Evolutionary conservation across 2,329 filamentous ascomycete genomes (phyloP).

Genomic region (Fusarium chuoi): DNA sequence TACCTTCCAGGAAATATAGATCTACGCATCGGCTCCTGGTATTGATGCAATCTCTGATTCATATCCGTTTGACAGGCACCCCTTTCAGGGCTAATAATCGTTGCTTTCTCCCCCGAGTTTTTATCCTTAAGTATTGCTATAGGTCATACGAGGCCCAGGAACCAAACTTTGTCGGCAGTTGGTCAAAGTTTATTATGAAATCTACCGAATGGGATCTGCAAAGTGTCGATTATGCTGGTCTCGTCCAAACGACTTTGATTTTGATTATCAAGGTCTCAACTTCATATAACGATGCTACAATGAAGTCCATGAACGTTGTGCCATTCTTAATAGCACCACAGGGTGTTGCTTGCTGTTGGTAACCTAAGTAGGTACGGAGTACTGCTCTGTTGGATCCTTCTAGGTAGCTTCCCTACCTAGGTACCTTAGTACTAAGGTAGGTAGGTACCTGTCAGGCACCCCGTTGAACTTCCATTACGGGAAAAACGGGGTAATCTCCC

Average conservation of each 20-base stretch:
- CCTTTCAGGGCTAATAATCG: background rate
- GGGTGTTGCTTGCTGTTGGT: background rate
- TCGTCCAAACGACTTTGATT: background rate
- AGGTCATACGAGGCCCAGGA: background rate
- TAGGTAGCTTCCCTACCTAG: background rate
- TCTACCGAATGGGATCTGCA: background rate
- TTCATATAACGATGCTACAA: background rate
- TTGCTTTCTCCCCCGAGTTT: background rate
- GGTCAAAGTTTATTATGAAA: background rate
- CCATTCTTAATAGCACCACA: background rate
- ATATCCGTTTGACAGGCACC: background rate
- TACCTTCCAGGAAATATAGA: constrained; percentile 26
- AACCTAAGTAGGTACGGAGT: too few species aligned
- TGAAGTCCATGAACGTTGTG: background rate
- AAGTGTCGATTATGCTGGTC: background rate
- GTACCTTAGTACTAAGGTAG: too few species aligned
- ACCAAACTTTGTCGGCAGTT: background rate
- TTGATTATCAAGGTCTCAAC: background rate
- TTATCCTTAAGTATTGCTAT: too few species aligned
- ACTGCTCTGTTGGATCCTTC: constrained; percentile 2
- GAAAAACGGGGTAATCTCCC: constrained; percentile 26
- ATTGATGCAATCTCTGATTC: background rate
- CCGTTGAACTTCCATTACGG: constrained; percentile 20
- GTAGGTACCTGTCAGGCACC: constrained; percentile 2
- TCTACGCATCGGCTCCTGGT: constrained; percentile 6